These are phyloP conservation scores for Pseudocercospora vitis DNA, from an alignment of 2,329 filamentous ascomycete species.

Conservation along the genomic window DNA sequence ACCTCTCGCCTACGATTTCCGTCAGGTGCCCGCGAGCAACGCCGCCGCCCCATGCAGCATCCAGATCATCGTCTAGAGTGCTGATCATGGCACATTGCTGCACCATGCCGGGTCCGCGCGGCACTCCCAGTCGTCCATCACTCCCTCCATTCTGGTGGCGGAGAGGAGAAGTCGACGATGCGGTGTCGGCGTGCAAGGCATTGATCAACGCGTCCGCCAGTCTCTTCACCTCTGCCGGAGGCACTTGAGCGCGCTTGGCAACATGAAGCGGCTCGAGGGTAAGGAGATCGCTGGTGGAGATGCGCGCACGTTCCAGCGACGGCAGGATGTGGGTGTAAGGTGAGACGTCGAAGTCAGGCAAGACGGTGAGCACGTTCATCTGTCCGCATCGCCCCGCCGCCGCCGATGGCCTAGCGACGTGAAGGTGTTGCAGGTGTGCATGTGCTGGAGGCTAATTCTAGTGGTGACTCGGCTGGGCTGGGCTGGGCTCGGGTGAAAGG, in stretches of 20 bases:
- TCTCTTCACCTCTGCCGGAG: conserved; percentile 74
- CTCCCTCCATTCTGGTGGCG: neutral
- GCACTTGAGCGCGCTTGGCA: conserved; percentile 79
- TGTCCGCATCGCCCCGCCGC: conserved; percentile 31
- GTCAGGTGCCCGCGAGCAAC: conserved; percentile 78
- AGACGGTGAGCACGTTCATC: conserved; percentile 83
- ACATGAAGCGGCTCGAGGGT: conserved; percentile 80
- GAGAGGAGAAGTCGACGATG: neutral
- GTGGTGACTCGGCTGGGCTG: neutral
- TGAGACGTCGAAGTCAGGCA: conserved; percentile 74
- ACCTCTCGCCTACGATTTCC: conserved; percentile 90
- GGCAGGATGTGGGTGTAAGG: conserved; percentile 74
- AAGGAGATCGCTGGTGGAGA: conserved; percentile 82
- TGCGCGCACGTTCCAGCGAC: conserved; percentile 71
- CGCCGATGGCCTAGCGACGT: no score
- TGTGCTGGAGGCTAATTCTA: no score
- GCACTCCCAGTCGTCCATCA: neutral
- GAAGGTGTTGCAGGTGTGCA: no score
- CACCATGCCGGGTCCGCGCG: conserved; percentile 32
- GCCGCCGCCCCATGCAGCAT: conserved; percentile 72
- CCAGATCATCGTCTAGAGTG: conserved; percentile 73
- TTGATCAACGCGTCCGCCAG: conserved; percentile 71
- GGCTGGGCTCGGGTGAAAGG: neutral
- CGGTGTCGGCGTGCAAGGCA: conserved; percentile 53
- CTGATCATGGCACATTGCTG: conserved; percentile 63